Evolutionary conservation across 345 rosid species (phyloP), one percentile per base, ranked within the genome.

Genomic region (Salix suchowensis): DNA sequence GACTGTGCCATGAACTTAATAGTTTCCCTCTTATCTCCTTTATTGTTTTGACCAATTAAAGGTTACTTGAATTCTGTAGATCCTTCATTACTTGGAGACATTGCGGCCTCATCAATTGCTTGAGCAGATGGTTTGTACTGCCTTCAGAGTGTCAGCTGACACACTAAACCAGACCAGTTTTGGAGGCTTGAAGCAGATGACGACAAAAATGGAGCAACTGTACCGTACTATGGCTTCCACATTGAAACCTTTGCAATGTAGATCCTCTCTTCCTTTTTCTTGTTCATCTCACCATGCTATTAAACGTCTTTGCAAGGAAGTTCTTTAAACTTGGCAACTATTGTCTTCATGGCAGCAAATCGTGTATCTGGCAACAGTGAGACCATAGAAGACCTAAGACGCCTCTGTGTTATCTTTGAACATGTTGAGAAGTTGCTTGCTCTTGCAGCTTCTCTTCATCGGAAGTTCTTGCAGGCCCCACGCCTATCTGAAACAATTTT

Each of bases 131-230:
- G 89, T 93, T 78, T 96, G 97, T 65, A 87, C 99, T 67, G 91
- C 98, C 81, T 96, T 96, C 81, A 89, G 92, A 85, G 98, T 97
- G 77, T 89, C 99, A 80, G 97, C 95, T 21, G 96, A 91, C 84
- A 89, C 95, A 76, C 84, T 93, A 78, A 87, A 87, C 88, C 92
- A 84, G 82, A 90, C 97, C 58, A 84, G 78, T 60, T 87, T 74
- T 70, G 97, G 99, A 79, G 87, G 80, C 84, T 80, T 93, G 87
- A 92, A 86, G 83, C 91, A 86, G 74, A 88, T 93, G 98, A 85
- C 77, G 64, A 71, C 82, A 39, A 90, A 89, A 83, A 71, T 92
- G 67, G 98, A 91, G 54, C 97, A 93, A 75, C 88, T 96, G 71
- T 93, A 91, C 85, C 78, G 70, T 75, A 87, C 94, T 42, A 70